Evolutionary conservation across 1,284 basidiomycete species (phyloP).

Genomic region (Rhodotorula sp.): DNA sequence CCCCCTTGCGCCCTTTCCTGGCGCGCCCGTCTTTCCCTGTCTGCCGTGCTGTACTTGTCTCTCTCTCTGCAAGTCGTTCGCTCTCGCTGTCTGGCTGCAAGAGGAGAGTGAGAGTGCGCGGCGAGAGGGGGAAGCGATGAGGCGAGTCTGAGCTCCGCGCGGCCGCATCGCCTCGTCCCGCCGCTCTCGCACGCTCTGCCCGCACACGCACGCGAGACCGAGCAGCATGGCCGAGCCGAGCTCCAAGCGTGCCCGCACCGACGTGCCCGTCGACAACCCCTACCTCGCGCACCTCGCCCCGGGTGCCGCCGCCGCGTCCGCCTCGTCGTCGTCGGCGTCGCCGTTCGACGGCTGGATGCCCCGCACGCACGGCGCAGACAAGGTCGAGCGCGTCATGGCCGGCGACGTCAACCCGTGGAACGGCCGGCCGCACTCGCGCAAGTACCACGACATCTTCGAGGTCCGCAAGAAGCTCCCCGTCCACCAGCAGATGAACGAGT

Average conservation of each 20-base stretch:
- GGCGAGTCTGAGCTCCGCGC: no score
- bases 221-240: conserved; percentile 10
- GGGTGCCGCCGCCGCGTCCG: no score
- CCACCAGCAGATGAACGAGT: conserved; percentile 77
- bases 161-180: neutral
- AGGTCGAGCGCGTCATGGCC: conserved; percentile 74
- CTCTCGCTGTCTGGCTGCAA: neutral
- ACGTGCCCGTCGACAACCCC: conserved; percentile 56
- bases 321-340: neutral
- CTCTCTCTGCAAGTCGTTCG: neutral
- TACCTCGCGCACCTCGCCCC: conserved; percentile 59
- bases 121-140: no score
- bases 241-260: conserved; percentile 30
- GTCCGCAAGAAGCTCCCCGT: conserved; percentile 87
- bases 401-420: conserved; percentile 89
- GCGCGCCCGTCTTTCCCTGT: no score
- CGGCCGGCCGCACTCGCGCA: conserved; percentile 68
- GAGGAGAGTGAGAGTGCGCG: neutral
- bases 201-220: neutral
- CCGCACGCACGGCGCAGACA: conserved; percentile 68
- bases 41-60: neutral
- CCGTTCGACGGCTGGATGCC: conserved; percentile 78
- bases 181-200: neutral
- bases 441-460: conserved; percentile 85
- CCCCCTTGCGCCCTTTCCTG: neutral